Evolutionary conservation across 208 protist species (phyloP).

Genomic region (Lotmaria passim): DNA sequence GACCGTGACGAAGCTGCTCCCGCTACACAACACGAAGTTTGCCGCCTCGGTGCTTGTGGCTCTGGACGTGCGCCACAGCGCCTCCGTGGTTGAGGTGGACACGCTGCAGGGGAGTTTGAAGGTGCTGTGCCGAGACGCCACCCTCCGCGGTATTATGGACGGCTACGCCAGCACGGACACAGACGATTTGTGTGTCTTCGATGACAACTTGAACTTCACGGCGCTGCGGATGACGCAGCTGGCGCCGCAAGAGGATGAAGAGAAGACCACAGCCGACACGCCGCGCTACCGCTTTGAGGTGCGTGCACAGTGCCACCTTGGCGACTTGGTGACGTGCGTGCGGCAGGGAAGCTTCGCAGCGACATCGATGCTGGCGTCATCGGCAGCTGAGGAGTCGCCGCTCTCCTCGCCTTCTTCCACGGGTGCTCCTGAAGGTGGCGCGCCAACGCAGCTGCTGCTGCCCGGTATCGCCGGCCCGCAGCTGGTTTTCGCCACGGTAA

Average conservation of each 20-base stretch:
- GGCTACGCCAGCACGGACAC: slow-evolving; percentile 27
- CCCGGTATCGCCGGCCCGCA: slow-evolving; percentile 57
- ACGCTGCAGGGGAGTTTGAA: slow-evolving; percentile 69
- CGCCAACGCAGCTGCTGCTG: slow-evolving; percentile 18
- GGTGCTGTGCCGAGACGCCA: slow-evolving; percentile 53
- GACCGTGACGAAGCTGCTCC: slow-evolving; percentile 65
- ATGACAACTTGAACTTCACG: slow-evolving; percentile 73
- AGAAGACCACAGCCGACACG: background rate
- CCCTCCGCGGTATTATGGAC: slow-evolving; percentile 72
- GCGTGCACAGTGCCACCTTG: slow-evolving; percentile 71
- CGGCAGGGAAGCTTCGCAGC: slow-evolving; percentile 71
- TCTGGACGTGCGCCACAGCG: slow-evolving; percentile 73
- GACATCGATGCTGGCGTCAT: slow-evolving; percentile 23
- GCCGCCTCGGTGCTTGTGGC: slow-evolving; percentile 52
- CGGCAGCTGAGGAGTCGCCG: background rate
- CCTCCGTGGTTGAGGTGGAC: slow-evolving; percentile 67
- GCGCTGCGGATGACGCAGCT: slow-evolving; percentile 39
- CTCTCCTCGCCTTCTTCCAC: background rate
- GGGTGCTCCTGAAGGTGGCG: background rate
- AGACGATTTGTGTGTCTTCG: slow-evolving; percentile 52
- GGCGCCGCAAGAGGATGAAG: slow-evolving; percentile 1
- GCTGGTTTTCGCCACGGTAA: slow-evolving; percentile 74
- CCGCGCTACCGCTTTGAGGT: slow-evolving; percentile 23
- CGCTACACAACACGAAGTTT: slow-evolving; percentile 31
- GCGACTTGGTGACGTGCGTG: slow-evolving; percentile 73